phyloP scores from a whole-genome alignment of 208 protist genomes.

The Leishmania braziliensis region DNA sequence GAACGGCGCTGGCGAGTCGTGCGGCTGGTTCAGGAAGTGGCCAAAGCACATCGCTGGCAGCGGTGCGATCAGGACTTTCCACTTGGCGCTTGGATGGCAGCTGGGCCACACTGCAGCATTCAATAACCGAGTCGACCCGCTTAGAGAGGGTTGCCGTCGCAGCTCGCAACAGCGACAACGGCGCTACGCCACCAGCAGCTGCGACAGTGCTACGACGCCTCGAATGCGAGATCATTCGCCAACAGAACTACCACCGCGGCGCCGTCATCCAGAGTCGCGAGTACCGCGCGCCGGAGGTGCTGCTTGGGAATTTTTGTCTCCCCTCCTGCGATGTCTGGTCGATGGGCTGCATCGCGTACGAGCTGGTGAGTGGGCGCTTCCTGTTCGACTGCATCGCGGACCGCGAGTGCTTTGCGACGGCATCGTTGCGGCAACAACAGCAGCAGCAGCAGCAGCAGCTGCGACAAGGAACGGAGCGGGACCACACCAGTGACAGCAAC shows the following conservation, averaged over 20 bases:
- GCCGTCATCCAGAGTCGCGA: slow-evolving; percentile 71
- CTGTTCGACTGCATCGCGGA: slow-evolving; percentile 41
- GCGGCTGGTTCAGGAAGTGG: slow-evolving; percentile 15
- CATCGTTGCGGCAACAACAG: neutral
- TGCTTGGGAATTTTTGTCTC: slow-evolving; percentile 66
- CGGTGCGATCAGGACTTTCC: neutral
- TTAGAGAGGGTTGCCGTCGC: neutral
- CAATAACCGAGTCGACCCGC: neutral
- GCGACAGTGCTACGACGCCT: slow-evolving; percentile 18
- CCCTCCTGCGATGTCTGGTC: slow-evolving; percentile 79
- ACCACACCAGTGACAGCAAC: neutral
- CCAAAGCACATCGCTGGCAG: neutral
- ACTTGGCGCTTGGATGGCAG: neutral
- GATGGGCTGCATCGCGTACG: slow-evolving; percentile 79
- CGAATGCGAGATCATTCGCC: slow-evolving; percentile 45
- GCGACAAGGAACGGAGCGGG: neutral
- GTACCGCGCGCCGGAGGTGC: slow-evolving; percentile 79
- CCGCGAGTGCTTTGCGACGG: slow-evolving; percentile 16
- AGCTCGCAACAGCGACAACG: neutral
- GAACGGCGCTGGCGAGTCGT: slow-evolving; percentile 24
- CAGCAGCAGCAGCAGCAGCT: neutral
- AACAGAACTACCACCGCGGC: slow-evolving; percentile 46
- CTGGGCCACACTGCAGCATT: neutral
- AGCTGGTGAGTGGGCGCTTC: slow-evolving; percentile 70
- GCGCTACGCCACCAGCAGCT: neutral